These are phyloP conservation scores for Lepidopterella palustris DNA, from an alignment of 495 filamentous ascomycete genomes.

Conservation along the genomic window DNA sequence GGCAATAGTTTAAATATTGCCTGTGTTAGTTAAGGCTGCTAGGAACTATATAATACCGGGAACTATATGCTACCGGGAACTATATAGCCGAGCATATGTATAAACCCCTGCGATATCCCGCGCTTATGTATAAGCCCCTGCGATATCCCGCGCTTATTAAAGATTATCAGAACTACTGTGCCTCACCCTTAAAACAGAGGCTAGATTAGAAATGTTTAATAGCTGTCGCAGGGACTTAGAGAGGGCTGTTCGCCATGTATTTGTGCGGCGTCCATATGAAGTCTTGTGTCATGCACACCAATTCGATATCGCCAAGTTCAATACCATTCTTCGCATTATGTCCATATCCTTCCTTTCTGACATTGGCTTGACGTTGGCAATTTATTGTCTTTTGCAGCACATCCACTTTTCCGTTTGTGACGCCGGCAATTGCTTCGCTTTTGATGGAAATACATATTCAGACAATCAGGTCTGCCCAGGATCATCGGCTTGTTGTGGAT, in stretches of 20 bases:
- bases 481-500: not conserved
- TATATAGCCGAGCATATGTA: too few relatives aligned
- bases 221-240: not conserved
- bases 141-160: too few relatives aligned
- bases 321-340: not conserved
- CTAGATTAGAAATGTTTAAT: too few relatives aligned
- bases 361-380: not conserved
- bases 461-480: constrained; percentile 1
- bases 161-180: too few relatives aligned
- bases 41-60: too few relatives aligned
- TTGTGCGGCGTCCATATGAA: not conserved
- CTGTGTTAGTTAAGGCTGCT: too few relatives aligned
- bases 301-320: not conserved
- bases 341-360: not conserved
- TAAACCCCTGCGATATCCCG: too few relatives aligned
- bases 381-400: not conserved
- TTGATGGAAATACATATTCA: not conserved
- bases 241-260: not conserved
- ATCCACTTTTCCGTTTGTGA: not conserved
- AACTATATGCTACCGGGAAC: too few relatives aligned
- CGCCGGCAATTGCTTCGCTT: not conserved
- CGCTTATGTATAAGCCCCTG: too few relatives aligned
- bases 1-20: too few relatives aligned
- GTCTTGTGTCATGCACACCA: not conserved
- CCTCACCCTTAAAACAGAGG: not conserved